Evolutionary conservation across 495 filamentous ascomycete species (phyloP).

Genomic region (Neurospora sp.): DNA sequence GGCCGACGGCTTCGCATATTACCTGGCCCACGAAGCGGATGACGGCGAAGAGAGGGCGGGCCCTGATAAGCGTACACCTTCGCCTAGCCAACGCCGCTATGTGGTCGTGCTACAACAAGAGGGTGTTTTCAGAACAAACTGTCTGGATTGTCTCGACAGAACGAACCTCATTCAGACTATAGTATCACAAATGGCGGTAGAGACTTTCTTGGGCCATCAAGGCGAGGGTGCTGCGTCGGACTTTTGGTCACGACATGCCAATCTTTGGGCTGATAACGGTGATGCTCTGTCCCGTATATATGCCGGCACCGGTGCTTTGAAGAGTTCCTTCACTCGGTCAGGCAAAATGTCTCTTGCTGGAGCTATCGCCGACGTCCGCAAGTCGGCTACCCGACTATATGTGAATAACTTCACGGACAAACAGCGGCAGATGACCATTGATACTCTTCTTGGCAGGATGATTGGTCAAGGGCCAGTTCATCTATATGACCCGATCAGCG

Average conservation of each 20-base stretch:
- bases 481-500: conserved; percentile 89
- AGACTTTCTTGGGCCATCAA: conserved; percentile 63
- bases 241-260: conserved; percentile 83
- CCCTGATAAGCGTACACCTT: not conserved
- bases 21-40: conserved; percentile 63
- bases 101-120: conserved; percentile 79
- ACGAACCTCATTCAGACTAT: conserved; percentile 96
- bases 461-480: conserved; percentile 76
- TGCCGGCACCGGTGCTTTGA: conserved; percentile 89
- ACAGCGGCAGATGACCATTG: conserved; percentile 85
- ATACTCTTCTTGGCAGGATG: conserved; percentile 75
- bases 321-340: conserved; percentile 89
- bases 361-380: conserved; percentile 87
- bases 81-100: conserved; percentile 35
- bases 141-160: conserved; percentile 88
- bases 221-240: conserved; percentile 57
- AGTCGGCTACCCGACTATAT: conserved; percentile 86
- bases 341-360: conserved; percentile 95
- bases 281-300: conserved; percentile 93
- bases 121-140: conserved; percentile 92
- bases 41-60: conserved; percentile 24
- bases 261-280: conserved; percentile 96
- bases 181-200: conserved; percentile 82
- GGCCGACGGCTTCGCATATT: conserved; percentile 81
- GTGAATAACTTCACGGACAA: conserved; percentile 98